These are phyloP conservation scores for Mollisiaceae sp. DNA, from an alignment of 2,329 filamentous ascomycete genomes.

Conservation along the genomic window DNA sequence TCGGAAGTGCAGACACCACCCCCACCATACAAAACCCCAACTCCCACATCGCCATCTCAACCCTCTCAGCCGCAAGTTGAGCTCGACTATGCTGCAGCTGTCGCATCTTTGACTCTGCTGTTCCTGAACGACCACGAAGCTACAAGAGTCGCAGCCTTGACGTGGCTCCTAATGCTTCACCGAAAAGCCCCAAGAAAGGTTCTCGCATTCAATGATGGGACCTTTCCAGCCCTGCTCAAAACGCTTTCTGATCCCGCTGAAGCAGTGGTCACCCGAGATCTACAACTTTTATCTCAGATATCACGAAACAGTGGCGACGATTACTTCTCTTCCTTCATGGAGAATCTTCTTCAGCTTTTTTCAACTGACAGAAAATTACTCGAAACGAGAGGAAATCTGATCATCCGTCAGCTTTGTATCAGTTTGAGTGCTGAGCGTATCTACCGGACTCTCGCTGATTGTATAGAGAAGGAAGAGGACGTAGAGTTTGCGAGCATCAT, in stretches of 20 bases:
- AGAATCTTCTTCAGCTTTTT: constrained; percentile 92
- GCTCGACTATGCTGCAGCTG: constrained; percentile 94
- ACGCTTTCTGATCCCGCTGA: constrained; percentile 95
- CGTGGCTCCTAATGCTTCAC: constrained; percentile 98
- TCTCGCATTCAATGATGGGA: constrained; percentile 94
- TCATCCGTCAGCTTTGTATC: constrained; percentile 92
- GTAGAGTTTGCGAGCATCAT: constrained; percentile 99
- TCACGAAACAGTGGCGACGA: constrained; percentile 96
- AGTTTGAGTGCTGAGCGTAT: constrained; percentile 94
- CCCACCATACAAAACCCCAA: constrained; percentile 39
- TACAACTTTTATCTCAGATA: constrained; percentile 93
- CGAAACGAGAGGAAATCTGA: constrained; percentile 92
- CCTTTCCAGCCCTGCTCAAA: constrained; percentile 93
- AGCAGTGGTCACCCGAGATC: constrained; percentile 91
- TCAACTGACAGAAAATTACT: constrained; percentile 90
- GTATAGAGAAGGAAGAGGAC: constrained; percentile 96
- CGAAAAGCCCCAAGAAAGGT: constrained; percentile 93
- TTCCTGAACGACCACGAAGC: constrained; percentile 98
- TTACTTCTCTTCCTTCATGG: constrained; percentile 98
- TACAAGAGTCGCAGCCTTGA: constrained; percentile 89
- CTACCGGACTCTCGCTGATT: constrained; percentile 93
- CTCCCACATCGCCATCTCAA: constrained; percentile 45
- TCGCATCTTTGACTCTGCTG: constrained; percentile 88
- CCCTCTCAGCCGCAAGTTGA: constrained; percentile 64
- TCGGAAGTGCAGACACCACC: constrained; percentile 57